Conservation (phyloP, 305 asterid species). For the Plantago coronopus region DNA sequence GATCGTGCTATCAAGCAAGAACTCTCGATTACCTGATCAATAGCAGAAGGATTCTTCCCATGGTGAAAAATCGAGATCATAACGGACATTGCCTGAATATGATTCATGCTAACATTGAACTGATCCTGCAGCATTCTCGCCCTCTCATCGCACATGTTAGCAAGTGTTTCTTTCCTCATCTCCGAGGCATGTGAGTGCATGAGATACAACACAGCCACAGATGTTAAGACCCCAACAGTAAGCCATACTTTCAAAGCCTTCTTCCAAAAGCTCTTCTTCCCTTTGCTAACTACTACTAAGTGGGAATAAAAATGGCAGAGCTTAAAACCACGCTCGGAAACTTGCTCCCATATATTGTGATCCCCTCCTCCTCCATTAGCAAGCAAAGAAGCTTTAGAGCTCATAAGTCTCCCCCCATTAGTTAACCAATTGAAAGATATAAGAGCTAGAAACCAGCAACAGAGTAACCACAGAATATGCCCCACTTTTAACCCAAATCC, state of each 20-base stretch:
- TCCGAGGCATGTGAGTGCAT: slow-evolving; percentile 56
- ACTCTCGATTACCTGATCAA: slow-evolving; percentile 63
- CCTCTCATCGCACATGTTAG: slow-evolving; percentile 95
- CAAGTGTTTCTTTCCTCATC: slow-evolving; percentile 80
- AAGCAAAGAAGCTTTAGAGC: slow-evolving; percentile 46
- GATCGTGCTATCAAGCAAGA: neutral
- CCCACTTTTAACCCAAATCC: slow-evolving; percentile 88
- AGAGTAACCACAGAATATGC: slow-evolving; percentile 59
- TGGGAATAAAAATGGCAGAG: slow-evolving; percentile 54
- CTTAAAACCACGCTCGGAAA: slow-evolving; percentile 41
- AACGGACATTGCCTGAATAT: slow-evolving; percentile 93
- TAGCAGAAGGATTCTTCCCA: slow-evolving; percentile 73
- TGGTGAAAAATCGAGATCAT: slow-evolving; percentile 93
- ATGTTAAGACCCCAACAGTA: slow-evolving; percentile 31
- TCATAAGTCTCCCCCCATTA: slow-evolving; percentile 66
- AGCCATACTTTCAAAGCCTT: slow-evolving; percentile 53
- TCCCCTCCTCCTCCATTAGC: slow-evolving; percentile 40
- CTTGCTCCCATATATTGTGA: slow-evolving; percentile 46
- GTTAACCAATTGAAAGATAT: slow-evolving; percentile 67
- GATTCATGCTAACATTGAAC: slow-evolving; percentile 95
- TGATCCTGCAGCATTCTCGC: slow-evolving; percentile 98
- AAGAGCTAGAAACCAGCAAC: slow-evolving; percentile 69
- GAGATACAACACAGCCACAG: slow-evolving; percentile 45
- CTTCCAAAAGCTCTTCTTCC: slow-evolving; percentile 60
- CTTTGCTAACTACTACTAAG: slow-evolving; percentile 45